Conservation (phyloP, 768 basidiomycete genomes). For the Rickenella mellea region DNA sequence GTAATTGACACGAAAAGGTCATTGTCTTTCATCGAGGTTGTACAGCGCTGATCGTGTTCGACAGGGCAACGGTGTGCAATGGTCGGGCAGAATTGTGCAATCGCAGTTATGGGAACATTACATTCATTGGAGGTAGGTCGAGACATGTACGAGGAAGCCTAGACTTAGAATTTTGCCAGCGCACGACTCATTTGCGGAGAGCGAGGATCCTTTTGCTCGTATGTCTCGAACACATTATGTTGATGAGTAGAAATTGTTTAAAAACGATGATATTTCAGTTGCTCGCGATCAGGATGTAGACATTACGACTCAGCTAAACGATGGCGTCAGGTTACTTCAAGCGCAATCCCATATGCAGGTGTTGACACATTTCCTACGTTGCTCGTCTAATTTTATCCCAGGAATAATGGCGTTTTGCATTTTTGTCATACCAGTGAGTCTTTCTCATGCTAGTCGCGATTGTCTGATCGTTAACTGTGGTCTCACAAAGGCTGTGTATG, state of each 20-base stretch:
- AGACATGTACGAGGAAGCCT: background rate
- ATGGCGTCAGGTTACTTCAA: constrained; percentile 51
- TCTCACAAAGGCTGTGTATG: constrained; percentile 11
- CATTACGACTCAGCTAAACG: constrained; percentile 35
- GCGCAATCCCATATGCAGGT: constrained; percentile 30
- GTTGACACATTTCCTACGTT: background rate
- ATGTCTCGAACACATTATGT: too few relatives aligned
- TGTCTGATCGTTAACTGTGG: background rate
- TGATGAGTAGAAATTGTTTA: too few relatives aligned
- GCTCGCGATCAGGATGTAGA: constrained; percentile 42
- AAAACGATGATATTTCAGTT: constrained; percentile 23
- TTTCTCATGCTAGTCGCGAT: constrained; percentile 1
- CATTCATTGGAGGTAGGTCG: constrained; percentile 22
- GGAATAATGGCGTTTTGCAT: constrained; percentile 36
- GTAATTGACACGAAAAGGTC: too few relatives aligned
- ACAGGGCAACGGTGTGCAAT: constrained; percentile 57
- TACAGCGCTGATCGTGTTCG: too few relatives aligned
- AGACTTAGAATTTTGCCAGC: constrained; percentile 15
- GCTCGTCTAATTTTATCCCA: constrained; percentile 2
- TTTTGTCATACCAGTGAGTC: constrained; percentile 60
- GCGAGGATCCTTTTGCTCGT: constrained; percentile 36
- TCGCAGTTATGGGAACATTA: constrained; percentile 41
- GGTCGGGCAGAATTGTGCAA: constrained; percentile 55
- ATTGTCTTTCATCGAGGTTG: too few relatives aligned
- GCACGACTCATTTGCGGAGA: constrained; percentile 49